Evolutionary conservation across 306 rosid genomes (phyloP).

Genomic region (Canavalia gladiata): DNA sequence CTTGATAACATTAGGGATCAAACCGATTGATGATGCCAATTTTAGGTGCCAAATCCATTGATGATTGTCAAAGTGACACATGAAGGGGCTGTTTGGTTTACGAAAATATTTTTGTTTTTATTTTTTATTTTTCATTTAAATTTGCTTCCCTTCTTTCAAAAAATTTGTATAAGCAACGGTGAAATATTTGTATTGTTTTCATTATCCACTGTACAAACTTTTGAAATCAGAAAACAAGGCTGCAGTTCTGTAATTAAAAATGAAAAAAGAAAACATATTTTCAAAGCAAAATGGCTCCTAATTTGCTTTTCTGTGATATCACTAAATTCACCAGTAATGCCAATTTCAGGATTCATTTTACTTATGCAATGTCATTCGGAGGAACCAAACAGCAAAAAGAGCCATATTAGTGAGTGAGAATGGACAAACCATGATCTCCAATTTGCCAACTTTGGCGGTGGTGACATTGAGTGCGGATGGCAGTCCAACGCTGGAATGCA

Average conservation of each 20-base stretch:
- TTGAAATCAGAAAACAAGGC: no score
- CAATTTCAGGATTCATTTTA: neutral
- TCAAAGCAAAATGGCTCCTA: no score
- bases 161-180: no score
- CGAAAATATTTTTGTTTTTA: no score
- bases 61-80: neutral
- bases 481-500: slow-evolving; percentile 93
- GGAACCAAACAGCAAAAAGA: slow-evolving; percentile 10
- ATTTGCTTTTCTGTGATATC: neutral
- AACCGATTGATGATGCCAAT: neutral
- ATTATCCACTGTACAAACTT: no score
- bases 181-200: no score
- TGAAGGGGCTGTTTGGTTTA: no score
- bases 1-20: neutral
- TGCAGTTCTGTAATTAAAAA: no score
- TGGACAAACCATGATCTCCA: slow-evolving; percentile 83
- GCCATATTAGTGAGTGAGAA: neutral
- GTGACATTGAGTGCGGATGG: slow-evolving; percentile 86
- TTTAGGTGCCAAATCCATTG: neutral
- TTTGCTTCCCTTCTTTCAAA: no score
- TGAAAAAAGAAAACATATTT: no score
- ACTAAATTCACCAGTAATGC: neutral
- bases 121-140: no score
- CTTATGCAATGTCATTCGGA: slow-evolving; percentile 31
- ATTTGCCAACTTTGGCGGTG: slow-evolving; percentile 83